Evolutionary conservation across 495 filamentous ascomycete species (phyloP).

Genomic region (Xylaria cubensis): DNA sequence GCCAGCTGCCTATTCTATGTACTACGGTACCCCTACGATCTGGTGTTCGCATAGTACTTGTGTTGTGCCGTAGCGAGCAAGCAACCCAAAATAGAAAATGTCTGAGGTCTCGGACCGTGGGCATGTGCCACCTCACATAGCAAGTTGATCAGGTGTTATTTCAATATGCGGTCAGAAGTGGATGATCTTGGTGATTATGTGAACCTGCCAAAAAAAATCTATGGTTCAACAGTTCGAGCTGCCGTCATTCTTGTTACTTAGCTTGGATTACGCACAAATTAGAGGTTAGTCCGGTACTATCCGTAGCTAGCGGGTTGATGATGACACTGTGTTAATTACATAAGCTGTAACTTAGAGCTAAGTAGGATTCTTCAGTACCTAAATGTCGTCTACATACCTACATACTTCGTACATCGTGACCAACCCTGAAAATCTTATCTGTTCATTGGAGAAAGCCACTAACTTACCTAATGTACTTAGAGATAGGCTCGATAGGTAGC

Average conservation of each 20-base stretch:
- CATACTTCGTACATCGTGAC: background rate
- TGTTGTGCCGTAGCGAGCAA: background rate
- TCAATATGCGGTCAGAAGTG: background rate
- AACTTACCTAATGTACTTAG: background rate
- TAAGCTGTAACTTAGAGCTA: background rate
- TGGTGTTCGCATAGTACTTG: background rate
- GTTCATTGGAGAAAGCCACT: background rate
- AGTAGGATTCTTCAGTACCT: background rate
- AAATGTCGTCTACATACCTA: no score
- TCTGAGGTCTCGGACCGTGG: background rate
- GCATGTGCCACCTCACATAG: background rate
- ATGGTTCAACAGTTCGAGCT: background rate
- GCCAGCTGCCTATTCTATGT: background rate
- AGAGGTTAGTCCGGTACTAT: background rate
- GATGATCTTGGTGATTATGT: background rate
- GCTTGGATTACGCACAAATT: constrained; percentile 4
- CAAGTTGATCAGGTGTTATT: constrained; percentile 1
- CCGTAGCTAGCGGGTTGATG: background rate
- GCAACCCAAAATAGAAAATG: background rate
- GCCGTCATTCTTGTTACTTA: background rate
- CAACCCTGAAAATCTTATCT: background rate
- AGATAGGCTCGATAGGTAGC: background rate
- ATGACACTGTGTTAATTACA: background rate
- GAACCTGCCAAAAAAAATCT: background rate
- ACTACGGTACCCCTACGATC: background rate